Evolutionary conservation across 2,329 filamentous ascomycete species (phyloP), one percentile per base, ranked within the genome.

Genomic region (Aspergillus cejpii): DNA sequence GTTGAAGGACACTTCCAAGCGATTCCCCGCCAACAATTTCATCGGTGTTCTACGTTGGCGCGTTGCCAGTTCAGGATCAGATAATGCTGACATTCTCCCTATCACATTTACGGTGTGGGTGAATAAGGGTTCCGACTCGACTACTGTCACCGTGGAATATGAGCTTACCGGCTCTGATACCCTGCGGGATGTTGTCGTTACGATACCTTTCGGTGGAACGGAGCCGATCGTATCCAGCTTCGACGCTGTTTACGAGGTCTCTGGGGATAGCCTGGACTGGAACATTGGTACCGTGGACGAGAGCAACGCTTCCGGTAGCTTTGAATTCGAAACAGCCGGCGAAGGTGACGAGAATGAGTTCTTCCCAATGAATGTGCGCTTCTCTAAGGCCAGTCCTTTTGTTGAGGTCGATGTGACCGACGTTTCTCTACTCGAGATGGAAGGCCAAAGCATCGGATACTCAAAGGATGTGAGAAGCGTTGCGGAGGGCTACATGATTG

Each of bases 91-190:
- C 50, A 81, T 90, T 43, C 82, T 94, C 28, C 92, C 92, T 6
- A 92, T 98, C 60, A 92, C 86, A 28, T 97, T 98, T 67, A 96
- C 89, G 2, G 91, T 96, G 28, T 98, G 92, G 92, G 87, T 94
- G 49, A 96, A 95, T 70, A 89, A 90, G 68, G 85, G 87, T 38
- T 78, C 81, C 17, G 80, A 84, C 37, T 89, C 84, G 59, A 94
- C 84, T 68, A 94, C 86, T 53, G 81, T 98, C 62, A 98, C 91
- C 1, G 80, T 97, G 26, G 92, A 97, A 69, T 98, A 97, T 65
- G 92, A 98, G 67, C 79, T 95, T 48, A 91, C 86, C 0, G 87
- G 89, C 41, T 77, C 81, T 1, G 86, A 91, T 54, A 69, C 79
- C 10, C 74, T 98, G 47, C 84, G 82, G 52, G 89, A 97, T 62